phyloP scores from a whole-genome alignment of 345 rosid species.

The Eucalyptus albens region DNA sequence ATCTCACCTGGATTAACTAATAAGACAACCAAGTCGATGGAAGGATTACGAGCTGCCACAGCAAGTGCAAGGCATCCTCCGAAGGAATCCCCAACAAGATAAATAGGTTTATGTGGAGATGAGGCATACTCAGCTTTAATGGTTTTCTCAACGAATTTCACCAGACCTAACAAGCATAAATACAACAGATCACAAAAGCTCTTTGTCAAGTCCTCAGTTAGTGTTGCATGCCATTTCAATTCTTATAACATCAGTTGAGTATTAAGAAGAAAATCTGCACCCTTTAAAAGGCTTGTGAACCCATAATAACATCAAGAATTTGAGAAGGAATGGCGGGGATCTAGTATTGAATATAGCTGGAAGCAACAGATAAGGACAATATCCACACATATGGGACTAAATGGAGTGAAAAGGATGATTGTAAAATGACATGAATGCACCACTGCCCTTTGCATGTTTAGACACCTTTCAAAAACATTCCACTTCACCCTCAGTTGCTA shows the following conservation, averaged over 20 bases:
- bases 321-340: not conserved
- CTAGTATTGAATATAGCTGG: not conserved
- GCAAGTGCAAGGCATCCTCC: slow-evolving; percentile 94
- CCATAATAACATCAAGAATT: not conserved
- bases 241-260: not conserved
- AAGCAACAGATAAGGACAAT: not conserved
- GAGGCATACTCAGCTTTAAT: slow-evolving; percentile 38
- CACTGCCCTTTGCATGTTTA: not conserved
- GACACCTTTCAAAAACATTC: not conserved
- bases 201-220: not conserved
- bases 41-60: slow-evolving; percentile 73
- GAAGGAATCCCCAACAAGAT: slow-evolving; percentile 85
- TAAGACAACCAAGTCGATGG: slow-evolving; percentile 54
- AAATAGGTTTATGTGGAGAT: slow-evolving; percentile 67
- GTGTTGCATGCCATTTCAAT: not conserved
- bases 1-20: slow-evolving; percentile 76
- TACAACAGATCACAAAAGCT: not conserved
- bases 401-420: not conserved
- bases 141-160: slow-evolving; percentile 56
- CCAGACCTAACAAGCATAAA: slow-evolving; percentile 24
- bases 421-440: not conserved
- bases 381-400: not conserved
- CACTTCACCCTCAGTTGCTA: not conserved
- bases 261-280: not conserved
- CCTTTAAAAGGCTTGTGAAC: not conserved